Evolutionary conservation across 2,329 filamentous ascomycete genomes (phyloP), one percentile per base, ranked within the genome.

Genomic region (Fusarium sp.): DNA sequence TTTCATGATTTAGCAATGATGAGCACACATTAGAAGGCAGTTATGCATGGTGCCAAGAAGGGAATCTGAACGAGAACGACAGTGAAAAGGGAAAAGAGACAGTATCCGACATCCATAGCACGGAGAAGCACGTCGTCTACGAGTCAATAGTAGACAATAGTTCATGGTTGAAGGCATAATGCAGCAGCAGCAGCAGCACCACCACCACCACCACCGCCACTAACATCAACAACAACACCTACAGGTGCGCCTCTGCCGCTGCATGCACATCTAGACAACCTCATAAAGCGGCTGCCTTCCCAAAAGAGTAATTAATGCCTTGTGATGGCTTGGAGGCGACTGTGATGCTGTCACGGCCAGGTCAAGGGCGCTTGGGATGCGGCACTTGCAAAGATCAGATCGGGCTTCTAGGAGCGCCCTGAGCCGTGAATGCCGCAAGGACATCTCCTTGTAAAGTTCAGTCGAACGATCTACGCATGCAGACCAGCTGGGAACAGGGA

Each of bases 401-500:
- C 18, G 38, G 56, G 60, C 65, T 60, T 61, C 27, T 29, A 25
- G 41, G 42, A 52, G 38, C 50, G 55, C 41, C 41, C 44, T 60
- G 36, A 62, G 65, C 69, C 52, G 46, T 62, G 47, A 56, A 61
- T 68, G 63, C 63, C 50, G 58, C 47, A 35, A 68, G 49, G 56
- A 39, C 45, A 62, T 68, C 62, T 59, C 62, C 47, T 65, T 50
- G 46, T 36, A 56, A 41, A 44, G 33, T 41, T 42, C 36, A 45
- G 64, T 72, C 61, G 38, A 72, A 59, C 45, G 73, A 70, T 74
- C 68, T 69, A 62, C 64, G 39, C 38, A 53, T 68, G 60, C 60
- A 36, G 41, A 44, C 45, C 36, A 42, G 33, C 58, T 56, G 50
- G 59, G 64, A 57, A 55, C 70, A 74, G 71, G 67, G 66, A 69